Evolutionary conservation across 495 filamentous ascomycete genomes (phyloP).

Genomic region (Hypoxylon cercidicola): DNA sequence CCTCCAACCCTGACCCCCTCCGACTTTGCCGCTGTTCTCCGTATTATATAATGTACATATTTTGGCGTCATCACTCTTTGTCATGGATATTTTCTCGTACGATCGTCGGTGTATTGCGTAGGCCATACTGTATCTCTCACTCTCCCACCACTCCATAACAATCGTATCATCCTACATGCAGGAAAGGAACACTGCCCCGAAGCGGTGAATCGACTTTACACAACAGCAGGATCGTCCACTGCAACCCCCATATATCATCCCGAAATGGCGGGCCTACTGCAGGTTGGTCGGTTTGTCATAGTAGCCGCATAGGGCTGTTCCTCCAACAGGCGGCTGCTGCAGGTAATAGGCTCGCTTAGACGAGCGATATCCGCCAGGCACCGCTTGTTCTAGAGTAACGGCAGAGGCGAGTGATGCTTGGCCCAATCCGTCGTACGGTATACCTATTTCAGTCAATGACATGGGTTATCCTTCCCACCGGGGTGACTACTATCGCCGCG

Average conservation of each 20-base stretch:
- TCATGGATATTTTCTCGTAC: constrained; percentile 24
- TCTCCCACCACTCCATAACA: constrained; percentile 9
- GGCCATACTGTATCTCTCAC: background rate
- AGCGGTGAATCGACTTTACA: constrained; percentile 38
- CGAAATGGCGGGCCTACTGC: constrained; percentile 18
- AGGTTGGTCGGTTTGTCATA: background rate
- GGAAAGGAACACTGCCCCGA: constrained; percentile 10
- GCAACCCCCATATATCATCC: constrained; percentile 4
- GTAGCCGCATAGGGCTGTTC: constrained; percentile 6
- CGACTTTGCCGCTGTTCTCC: constrained; percentile 7
- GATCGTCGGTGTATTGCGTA: constrained; percentile 17
- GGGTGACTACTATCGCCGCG: background rate
- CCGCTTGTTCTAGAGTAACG: constrained; percentile 16
- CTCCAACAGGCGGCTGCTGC: constrained; percentile 2
- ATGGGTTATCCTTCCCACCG: constrained; percentile 2
- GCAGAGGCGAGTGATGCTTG: constrained; percentile 10
- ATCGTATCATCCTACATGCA: constrained; percentile 12
- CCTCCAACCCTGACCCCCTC: background rate
- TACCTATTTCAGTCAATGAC: constrained; percentile 1
- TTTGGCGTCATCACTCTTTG: constrained; percentile 21
- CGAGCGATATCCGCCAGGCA: constrained; percentile 12
- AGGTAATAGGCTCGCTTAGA: constrained; percentile 27
- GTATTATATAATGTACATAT: constrained; percentile 20
- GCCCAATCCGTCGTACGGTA: background rate
- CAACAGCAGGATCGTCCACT: constrained; percentile 27